phyloP scores from a whole-genome alignment of 345 rosid genomes.

The Mercurialis annua region DNA sequence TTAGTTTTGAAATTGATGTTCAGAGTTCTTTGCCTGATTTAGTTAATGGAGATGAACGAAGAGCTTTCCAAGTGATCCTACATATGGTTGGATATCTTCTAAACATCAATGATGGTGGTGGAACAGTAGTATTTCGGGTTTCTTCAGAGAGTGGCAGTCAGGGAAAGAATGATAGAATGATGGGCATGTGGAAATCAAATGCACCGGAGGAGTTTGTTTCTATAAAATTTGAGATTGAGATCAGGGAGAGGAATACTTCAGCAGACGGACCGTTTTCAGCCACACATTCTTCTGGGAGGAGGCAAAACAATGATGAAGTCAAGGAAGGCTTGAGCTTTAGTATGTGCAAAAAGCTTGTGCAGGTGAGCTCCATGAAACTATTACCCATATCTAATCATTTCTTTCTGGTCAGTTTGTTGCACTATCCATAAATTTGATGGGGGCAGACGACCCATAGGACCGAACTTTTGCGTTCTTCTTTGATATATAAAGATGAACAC shows the following conservation, averaged over 20 bases:
- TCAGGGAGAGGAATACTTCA: slow-evolving; percentile 39
- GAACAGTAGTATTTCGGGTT: slow-evolving; percentile 55
- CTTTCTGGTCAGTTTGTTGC: not conserved
- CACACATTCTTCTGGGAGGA: slow-evolving; percentile 32
- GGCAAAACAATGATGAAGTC: slow-evolving; percentile 43
- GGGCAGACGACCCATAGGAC: not conserved
- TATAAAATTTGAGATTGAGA: slow-evolving; percentile 72
- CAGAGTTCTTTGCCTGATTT: slow-evolving; percentile 67
- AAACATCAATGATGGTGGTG: slow-evolving; percentile 54
- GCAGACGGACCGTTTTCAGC: slow-evolving; percentile 37
- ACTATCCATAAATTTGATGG: not conserved
- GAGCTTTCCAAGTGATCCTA: slow-evolving; percentile 88
- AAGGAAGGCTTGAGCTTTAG: slow-evolving; percentile 73
- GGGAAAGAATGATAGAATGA: slow-evolving; percentile 46
- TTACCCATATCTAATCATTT: not conserved
- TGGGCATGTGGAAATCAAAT: slow-evolving; percentile 51
- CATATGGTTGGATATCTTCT: slow-evolving; percentile 83
- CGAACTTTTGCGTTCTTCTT: slow-evolving; percentile 3
- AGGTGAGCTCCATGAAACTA: slow-evolving; percentile 42
- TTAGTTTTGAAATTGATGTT: slow-evolving; percentile 60
- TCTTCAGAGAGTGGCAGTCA: slow-evolving; percentile 40
- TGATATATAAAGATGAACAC: not conserved
- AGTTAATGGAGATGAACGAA: slow-evolving; percentile 79
- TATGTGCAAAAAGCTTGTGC: slow-evolving; percentile 89
- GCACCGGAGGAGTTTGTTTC: slow-evolving; percentile 42